Conservation (phyloP, 2,329 filamentous ascomycete species). For the Rasamsonia emersonii region DNA sequence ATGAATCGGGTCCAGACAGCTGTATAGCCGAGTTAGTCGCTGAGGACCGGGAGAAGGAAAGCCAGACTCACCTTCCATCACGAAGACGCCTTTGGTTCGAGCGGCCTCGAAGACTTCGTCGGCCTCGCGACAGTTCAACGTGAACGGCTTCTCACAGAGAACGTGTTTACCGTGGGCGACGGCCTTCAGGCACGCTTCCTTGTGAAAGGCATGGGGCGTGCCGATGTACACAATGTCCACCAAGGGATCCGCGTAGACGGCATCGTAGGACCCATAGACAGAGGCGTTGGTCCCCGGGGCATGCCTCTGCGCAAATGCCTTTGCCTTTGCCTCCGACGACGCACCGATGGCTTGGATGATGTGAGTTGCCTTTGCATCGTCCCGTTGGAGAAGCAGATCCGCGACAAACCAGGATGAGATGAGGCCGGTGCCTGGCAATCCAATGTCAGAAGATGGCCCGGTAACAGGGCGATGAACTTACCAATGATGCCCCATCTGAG, state of each 20-base stretch:
- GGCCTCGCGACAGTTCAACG: slow-evolving; percentile 27
- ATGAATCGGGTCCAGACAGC: slow-evolving; percentile 4
- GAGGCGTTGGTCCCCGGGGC: slow-evolving; percentile 4
- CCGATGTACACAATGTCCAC: slow-evolving; percentile 35
- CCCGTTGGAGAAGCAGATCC: slow-evolving; percentile 32
- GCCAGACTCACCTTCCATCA: too few relatives aligned
- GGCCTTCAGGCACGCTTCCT: slow-evolving; percentile 38
- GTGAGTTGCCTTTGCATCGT: slow-evolving; percentile 31
- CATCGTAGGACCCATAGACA: slow-evolving; percentile 1
- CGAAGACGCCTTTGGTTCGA: slow-evolving; percentile 3
- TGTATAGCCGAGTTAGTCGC: too few relatives aligned
- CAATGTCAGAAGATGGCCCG: not conserved
- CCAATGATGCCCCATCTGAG: slow-evolving; percentile 9
- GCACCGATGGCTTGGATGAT: slow-evolving; percentile 37
- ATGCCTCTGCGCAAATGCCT: slow-evolving; percentile 29
- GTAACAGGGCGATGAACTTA: slow-evolving; percentile 1
- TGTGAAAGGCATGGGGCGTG: slow-evolving; percentile 31
- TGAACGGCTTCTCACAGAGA: slow-evolving; percentile 22
- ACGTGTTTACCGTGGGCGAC: slow-evolving; percentile 22
- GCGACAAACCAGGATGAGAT: slow-evolving; percentile 41
- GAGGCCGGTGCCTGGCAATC: slow-evolving; percentile 29
- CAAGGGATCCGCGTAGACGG: slow-evolving; percentile 2
- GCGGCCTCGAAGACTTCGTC: slow-evolving; percentile 2
- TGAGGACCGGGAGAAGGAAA: too few relatives aligned
- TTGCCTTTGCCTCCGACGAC: slow-evolving; percentile 31